These are phyloP conservation scores for Candida sp. DNA, from an alignment of 1,139 yeast genomes.

Conservation along the genomic window DNA sequence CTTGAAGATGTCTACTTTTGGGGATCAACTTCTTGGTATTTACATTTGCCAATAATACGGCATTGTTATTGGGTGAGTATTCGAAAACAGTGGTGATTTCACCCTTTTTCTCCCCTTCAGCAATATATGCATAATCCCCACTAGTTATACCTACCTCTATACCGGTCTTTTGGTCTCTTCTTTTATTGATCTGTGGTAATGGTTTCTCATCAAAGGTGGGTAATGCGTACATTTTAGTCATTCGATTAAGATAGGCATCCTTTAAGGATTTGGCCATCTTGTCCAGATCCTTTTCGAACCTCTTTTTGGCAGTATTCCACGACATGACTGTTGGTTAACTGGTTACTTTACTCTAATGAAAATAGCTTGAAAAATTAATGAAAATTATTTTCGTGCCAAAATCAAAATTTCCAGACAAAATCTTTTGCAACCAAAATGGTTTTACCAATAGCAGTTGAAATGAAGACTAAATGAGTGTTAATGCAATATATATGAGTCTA, in stretches of 20 bases:
- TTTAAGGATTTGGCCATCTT: slow-evolving; percentile 29
- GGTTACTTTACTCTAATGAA: no score
- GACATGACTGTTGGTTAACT: slow-evolving; percentile 23
- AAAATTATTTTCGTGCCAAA: not conserved
- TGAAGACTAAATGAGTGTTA: no score
- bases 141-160: slow-evolving; percentile 33
- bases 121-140: slow-evolving; percentile 49
- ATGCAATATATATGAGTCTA: no score
- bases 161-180: slow-evolving; percentile 23
- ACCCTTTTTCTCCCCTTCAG: slow-evolving; percentile 70
- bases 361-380: not conserved
- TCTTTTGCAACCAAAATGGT: not conserved
- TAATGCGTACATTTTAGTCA: slow-evolving; percentile 23
- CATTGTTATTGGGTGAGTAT: slow-evolving; percentile 28
- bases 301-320: slow-evolving; percentile 32
- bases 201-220: slow-evolving; percentile 32
- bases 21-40: slow-evolving; percentile 47
- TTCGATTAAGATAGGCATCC: slow-evolving; percentile 20
- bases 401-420: not conserved
- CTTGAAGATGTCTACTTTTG: slow-evolving; percentile 67
- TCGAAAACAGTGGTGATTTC: slow-evolving; percentile 53
- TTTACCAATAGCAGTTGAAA: not conserved
- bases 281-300: slow-evolving; percentile 36
- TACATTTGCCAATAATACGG: slow-evolving; percentile 33
- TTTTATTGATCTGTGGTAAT: slow-evolving; percentile 17